Percentiles rank a stretch among this genome's conserved stretches.
Evolutionary conservation across 192 early-diverging fungal genomes (phyloP).

Genomic region (Chytriomyces confervae): DNA sequence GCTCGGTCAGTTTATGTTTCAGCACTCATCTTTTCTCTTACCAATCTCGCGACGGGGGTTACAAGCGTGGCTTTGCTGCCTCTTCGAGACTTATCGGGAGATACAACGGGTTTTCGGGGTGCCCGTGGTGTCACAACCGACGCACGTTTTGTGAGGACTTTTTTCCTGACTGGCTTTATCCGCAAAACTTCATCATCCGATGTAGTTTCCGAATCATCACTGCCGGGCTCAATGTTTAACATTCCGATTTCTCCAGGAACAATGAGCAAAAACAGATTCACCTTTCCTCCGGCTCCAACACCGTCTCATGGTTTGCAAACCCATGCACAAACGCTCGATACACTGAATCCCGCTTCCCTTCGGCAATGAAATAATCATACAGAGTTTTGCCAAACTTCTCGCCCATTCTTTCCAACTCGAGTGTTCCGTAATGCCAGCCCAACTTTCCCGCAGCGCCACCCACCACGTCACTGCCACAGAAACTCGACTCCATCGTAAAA

Average conservation of each 20-base stretch:
- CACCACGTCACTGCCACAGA: slow-evolving; percentile 40
- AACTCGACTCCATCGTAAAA: slow-evolving; percentile 51
- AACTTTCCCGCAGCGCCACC: slow-evolving; percentile 1
- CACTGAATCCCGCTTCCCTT: slow-evolving; percentile 12
- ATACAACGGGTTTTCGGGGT: background rate
- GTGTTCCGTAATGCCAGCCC: slow-evolving; percentile 37
- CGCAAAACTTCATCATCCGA: slow-evolving; percentile 47
- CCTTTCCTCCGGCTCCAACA: slow-evolving; percentile 20
- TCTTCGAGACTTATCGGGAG: background rate
- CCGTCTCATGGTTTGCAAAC: slow-evolving; percentile 10
- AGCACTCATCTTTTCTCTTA: background rate
- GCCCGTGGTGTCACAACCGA: background rate
- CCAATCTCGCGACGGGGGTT: background rate
- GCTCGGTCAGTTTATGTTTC: background rate
- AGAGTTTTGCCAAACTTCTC: slow-evolving; percentile 35
- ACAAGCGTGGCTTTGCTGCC: background rate
- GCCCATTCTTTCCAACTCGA: slow-evolving; percentile 45
- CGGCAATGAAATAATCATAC: slow-evolving; percentile 37
- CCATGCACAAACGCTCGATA: slow-evolving; percentile 21
- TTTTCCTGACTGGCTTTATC: slow-evolving; percentile 33
- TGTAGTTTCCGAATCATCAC: slow-evolving; percentile 43
- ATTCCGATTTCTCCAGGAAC: background rate
- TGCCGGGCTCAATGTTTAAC: background rate
- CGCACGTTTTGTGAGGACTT: slow-evolving; percentile 29
- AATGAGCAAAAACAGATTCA: background rate